Conservation (phyloP, 2,329 filamentous ascomycete genomes). For the Hypoxylon rubiginosum region DNA sequence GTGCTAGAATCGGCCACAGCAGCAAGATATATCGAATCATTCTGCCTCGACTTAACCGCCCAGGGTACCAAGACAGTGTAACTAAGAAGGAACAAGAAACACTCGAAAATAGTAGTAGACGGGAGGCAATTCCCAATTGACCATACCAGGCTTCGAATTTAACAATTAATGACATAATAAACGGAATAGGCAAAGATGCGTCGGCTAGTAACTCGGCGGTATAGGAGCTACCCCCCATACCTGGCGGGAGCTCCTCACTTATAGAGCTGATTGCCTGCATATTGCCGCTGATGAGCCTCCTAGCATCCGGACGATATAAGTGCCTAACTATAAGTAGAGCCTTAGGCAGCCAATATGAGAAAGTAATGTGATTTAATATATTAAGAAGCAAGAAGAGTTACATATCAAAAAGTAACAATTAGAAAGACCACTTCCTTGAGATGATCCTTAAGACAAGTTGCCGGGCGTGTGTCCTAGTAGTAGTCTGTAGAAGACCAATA, state of each 20-base stretch:
- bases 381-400: not conserved
- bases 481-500: no score
- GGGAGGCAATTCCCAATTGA: constrained; percentile 38
- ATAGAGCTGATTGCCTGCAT: constrained; percentile 22
- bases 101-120: constrained; percentile 40
- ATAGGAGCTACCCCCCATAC: constrained; percentile 14
- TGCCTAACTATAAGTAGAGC: not conserved
- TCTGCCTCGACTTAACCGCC: constrained; percentile 23
- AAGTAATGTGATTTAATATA: not conserved
- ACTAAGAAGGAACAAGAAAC: constrained; percentile 38
- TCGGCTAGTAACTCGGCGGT: constrained; percentile 26
- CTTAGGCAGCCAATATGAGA: not conserved
- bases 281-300: constrained; percentile 3
- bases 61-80: constrained; percentile 33
- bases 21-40: constrained; percentile 34
- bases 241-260: constrained; percentile 21
- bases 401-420: not conserved
- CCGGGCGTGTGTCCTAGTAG: not conserved
- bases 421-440: not conserved
- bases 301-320: not conserved
- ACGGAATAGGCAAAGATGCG: constrained; percentile 28
- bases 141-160: constrained; percentile 40
- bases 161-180: constrained; percentile 31
- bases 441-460: no score
- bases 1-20: constrained; percentile 15